Conservation (phyloP, 345 rosid species). For the Syzygium oleosum region DNA sequence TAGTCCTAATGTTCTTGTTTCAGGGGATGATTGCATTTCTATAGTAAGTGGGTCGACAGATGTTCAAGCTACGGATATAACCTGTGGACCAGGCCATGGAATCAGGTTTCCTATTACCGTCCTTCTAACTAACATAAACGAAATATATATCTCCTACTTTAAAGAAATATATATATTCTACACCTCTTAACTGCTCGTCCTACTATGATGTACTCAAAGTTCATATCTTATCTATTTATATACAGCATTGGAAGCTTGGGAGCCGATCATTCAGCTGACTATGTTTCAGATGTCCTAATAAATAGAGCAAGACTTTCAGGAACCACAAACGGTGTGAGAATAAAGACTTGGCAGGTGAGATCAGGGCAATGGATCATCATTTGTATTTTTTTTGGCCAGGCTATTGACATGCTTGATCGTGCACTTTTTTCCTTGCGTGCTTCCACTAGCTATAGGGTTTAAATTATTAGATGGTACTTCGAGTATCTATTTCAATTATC, state of each 20-base stretch:
- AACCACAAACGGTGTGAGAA: conserved; percentile 79
- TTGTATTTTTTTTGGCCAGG: neutral
- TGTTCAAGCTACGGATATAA: conserved; percentile 58
- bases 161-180: neutral
- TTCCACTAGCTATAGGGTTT: neutral
- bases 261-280: conserved; percentile 40
- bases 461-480: neutral
- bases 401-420: neutral
- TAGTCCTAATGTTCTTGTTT: conserved; percentile 1
- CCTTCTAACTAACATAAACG: neutral
- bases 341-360: conserved; percentile 91
- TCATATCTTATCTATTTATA: neutral
- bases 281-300: conserved; percentile 70
- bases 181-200: neutral
- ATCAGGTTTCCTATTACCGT: conserved; percentile 43
- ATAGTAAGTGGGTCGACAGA: conserved; percentile 79
- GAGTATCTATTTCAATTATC: neutral
- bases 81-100: conserved; percentile 96
- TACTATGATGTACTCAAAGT: neutral
- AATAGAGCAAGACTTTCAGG: conserved; percentile 53
- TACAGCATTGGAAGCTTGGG: conserved; percentile 88
- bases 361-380: neutral
- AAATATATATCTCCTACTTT: neutral
- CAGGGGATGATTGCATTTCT: conserved; percentile 95
- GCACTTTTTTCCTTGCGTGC: neutral